Conservation (phyloP, 1,139 yeast genomes). For the Yamadazyma conglobata region DNA sequence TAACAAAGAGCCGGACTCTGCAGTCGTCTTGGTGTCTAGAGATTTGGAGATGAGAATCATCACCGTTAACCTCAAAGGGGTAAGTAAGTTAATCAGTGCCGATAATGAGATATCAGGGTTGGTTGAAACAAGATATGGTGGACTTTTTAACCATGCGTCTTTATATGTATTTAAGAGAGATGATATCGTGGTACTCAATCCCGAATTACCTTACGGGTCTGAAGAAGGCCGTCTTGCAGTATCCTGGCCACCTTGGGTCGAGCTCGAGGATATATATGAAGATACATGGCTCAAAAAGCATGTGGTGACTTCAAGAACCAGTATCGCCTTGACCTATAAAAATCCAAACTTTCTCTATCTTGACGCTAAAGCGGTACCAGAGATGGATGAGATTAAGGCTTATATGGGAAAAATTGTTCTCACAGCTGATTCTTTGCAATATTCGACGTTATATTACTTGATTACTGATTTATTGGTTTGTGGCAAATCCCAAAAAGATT, state of each 20-base stretch:
- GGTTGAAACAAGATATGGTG: constrained; percentile 72
- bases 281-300: constrained; percentile 52
- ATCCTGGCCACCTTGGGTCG: constrained; percentile 85
- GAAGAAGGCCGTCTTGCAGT: constrained; percentile 19
- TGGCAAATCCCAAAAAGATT: constrained; percentile 58
- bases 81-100: constrained; percentile 41
- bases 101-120: constrained; percentile 39
- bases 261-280: constrained; percentile 70
- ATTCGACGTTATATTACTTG: constrained; percentile 61
- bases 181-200: constrained; percentile 22
- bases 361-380: constrained; percentile 15
- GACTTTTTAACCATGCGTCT: constrained; percentile 64
- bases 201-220: constrained; percentile 26
- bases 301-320: constrained; percentile 59
- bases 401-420: constrained; percentile 70
- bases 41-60: constrained; percentile 68
- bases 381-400: constrained; percentile 37
- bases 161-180: constrained; percentile 58
- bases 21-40: constrained; percentile 59
- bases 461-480: constrained; percentile 64
- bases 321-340: constrained; percentile 59
- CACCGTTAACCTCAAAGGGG: constrained; percentile 48
- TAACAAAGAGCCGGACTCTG: constrained; percentile 29
- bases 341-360: constrained; percentile 62
- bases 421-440: constrained; percentile 71